These are phyloP conservation scores for Tolypocladium endophyticum DNA, from an alignment of 2,329 filamentous ascomycete genomes.

Conservation along the genomic window DNA sequence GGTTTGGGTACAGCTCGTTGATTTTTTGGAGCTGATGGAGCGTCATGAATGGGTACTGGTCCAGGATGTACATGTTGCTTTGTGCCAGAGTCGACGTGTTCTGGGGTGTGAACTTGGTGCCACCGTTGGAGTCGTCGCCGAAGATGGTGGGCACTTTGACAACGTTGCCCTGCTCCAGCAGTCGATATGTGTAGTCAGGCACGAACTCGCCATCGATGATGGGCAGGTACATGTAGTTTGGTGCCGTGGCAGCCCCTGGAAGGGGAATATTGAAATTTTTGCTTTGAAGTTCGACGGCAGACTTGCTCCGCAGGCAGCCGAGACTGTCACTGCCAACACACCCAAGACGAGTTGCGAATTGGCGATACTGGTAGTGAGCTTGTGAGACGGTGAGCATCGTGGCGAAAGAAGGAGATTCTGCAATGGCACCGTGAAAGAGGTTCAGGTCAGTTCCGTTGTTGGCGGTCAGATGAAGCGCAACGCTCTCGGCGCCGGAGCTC, in stretches of 20 bases:
- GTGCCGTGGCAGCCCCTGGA: constrained; percentile 17
- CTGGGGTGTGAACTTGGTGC: constrained; percentile 22
- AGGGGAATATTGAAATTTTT: constrained; percentile 28
- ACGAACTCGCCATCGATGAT: constrained; percentile 44
- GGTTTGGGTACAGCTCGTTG: constrained; percentile 23
- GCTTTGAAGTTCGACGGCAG: constrained; percentile 28
- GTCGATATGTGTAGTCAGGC: constrained; percentile 35
- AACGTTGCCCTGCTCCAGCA: constrained; percentile 38
- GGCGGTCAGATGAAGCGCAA: constrained; percentile 53
- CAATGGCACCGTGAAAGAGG: constrained; percentile 40
- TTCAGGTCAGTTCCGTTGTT: constrained; percentile 36
- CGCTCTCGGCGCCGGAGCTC: constrained; percentile 56
- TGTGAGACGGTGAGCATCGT: constrained; percentile 33
- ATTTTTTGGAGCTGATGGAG: constrained; percentile 19
- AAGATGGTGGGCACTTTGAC: constrained; percentile 42
- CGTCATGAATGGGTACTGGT: constrained; percentile 22
- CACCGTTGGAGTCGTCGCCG: constrained; percentile 27
- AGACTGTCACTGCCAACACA: constrained; percentile 29
- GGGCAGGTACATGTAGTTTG: constrained; percentile 43
- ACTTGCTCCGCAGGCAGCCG: constrained; percentile 33
- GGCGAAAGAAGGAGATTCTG: constrained; percentile 41
- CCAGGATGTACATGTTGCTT: constrained; percentile 21
- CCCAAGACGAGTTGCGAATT: constrained; percentile 31
- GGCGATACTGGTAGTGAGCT: constrained; percentile 41
- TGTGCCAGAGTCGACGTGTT: constrained; percentile 19